Percentiles rank a stretch among this genome's conserved stretches.
Evolutionary conservation across 2,329 filamentous ascomycete genomes (phyloP).

Genomic region (Penicillium aurantiogriseum): DNA sequence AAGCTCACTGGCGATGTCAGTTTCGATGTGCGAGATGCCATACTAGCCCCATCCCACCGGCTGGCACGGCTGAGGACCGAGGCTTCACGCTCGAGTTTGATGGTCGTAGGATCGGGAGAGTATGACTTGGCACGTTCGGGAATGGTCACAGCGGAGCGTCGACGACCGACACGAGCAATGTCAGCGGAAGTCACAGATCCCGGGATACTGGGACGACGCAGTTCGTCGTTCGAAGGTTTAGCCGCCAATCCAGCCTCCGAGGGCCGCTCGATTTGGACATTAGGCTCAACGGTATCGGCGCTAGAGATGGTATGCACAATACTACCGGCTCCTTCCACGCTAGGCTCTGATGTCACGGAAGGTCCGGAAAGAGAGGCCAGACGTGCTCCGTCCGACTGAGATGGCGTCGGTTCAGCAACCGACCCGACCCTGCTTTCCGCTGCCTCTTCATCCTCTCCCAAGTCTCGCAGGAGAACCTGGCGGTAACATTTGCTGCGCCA

Average conservation of each 20-base stretch:
- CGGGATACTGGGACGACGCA: constrained; percentile 34
- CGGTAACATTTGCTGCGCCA: constrained; percentile 89
- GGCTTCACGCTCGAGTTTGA: constrained; percentile 36
- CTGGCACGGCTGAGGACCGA: constrained; percentile 41
- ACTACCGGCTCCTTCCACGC: constrained; percentile 24
- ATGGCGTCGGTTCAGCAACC: constrained; percentile 28
- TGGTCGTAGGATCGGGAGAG: constrained; percentile 24
- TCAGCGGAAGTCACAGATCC: constrained; percentile 36
- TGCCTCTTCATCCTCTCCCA: constrained; percentile 67
- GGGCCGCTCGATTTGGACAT: constrained; percentile 19
- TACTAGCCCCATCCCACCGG: constrained; percentile 36
- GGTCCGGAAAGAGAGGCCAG: constrained; percentile 20
- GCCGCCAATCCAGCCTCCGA: constrained; percentile 19
- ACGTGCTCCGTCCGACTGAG: constrained; percentile 12
- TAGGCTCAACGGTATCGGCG: constrained; percentile 22
- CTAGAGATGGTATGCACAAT: constrained; percentile 23
- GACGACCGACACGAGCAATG: constrained; percentile 26
- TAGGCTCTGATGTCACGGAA: constrained; percentile 22
- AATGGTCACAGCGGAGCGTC: constrained; percentile 26
- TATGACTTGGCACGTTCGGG: constrained; percentile 31
- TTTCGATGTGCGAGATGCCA: constrained; percentile 36
- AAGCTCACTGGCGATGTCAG: constrained; percentile 42
- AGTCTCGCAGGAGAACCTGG: constrained; percentile 79
- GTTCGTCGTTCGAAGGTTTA: constrained; percentile 23
- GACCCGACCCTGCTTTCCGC: constrained; percentile 22